Base-by-base conservation (phyloP, 495 filamentous ascomycete genomes). In the Delitschia confertaspora region DNA sequence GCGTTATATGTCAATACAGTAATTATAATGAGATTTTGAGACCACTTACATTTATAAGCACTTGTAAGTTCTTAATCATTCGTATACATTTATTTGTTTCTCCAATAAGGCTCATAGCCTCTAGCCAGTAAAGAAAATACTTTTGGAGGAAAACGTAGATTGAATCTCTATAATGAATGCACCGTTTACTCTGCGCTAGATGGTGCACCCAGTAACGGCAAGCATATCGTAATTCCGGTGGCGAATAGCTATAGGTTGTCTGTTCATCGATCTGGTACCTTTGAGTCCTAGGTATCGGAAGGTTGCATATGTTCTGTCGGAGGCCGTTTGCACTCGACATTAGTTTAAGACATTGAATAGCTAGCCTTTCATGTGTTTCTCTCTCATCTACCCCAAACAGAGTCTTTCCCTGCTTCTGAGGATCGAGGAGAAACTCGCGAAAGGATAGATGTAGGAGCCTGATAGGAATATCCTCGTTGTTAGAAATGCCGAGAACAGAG, bases 381-480 rank as follows among this genome's bases (percentile, higher is more conserved):
- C 47, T 53, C 51, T 69, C 60, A 44, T 71, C n/a, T 25, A 71
- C 53, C 55, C 57, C 63, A 51, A 69, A 69, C 20, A 23, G 33
- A 24, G 32, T 43, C 49, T 64, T 58, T 10, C 32, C 27, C 33
- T 61, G 38, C 52, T 57, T 19, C 55, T 35, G 23, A 21, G 47
- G 32, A 49, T 69, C 58, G 30, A 74, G 33, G 13, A 76, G 64
- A 46, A 68, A 75, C 47, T 75, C 69, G 32, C 66, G 67, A 47
- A 76, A 71, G 17, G 69, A 74, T 18, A 61, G 61, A 48, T 76
- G 68, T 33, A 67, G 62, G 3, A 68, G 52, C 17, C 59, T 57
- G 19, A 74, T 41, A 9, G 61, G 62, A n/a, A 27, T 18, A 24
- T 48, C 35, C n/a, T 39, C 3, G 23, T 63, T 42, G 6, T 60